phyloP scores from a whole-genome alignment of 768 basidiomycete species.

The Peribolospora kevripleyi region DNA sequence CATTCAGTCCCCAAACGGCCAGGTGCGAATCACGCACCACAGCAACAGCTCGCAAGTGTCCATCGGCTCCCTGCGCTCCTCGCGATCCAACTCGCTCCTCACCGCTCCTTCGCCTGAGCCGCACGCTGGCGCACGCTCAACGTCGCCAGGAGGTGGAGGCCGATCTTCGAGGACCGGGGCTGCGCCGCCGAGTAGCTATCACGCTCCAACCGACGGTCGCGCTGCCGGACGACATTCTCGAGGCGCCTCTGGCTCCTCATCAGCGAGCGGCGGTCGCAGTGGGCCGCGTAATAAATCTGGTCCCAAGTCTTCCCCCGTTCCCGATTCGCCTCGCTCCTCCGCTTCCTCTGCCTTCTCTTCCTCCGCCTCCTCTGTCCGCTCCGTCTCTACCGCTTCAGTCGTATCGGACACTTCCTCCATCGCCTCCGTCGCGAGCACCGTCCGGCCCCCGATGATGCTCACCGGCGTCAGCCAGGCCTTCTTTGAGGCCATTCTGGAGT shows the following conservation, averaged over 20 bases:
- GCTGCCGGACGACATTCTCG: no score
- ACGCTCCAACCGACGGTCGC: no score
- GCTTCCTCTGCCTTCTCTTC: constrained; percentile 27
- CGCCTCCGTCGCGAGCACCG: constrained; percentile 22
- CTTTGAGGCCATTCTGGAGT: constrained; percentile 76
- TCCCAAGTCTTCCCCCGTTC: not conserved
- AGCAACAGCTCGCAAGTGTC: constrained; percentile 25
- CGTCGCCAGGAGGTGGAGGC: constrained; percentile 21
- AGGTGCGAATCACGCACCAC: no score
- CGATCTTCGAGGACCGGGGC: no score
- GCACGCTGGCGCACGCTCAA: constrained; percentile 13
- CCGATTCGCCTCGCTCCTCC: constrained; percentile 18
- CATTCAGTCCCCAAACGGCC: no score
- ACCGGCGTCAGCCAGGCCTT: constrained; percentile 36
- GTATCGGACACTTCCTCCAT: constrained; percentile 20
- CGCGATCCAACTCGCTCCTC: constrained; percentile 31
- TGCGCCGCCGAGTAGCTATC: no score
- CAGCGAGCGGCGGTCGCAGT: constrained; percentile 12
- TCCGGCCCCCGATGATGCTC: constrained; percentile 41
- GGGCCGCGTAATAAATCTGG: not conserved
- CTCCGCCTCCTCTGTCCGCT: constrained; percentile 7
- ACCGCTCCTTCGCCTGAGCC: constrained; percentile 33
- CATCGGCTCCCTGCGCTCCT: constrained; percentile 31
- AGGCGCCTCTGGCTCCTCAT: constrained; percentile 10
- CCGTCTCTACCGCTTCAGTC: constrained; percentile 16